Evolutionary conservation across 495 filamentous ascomycete genomes (phyloP), one percentile per base, ranked within the genome.

Genomic region (Tuber microsphaerosporum): DNA sequence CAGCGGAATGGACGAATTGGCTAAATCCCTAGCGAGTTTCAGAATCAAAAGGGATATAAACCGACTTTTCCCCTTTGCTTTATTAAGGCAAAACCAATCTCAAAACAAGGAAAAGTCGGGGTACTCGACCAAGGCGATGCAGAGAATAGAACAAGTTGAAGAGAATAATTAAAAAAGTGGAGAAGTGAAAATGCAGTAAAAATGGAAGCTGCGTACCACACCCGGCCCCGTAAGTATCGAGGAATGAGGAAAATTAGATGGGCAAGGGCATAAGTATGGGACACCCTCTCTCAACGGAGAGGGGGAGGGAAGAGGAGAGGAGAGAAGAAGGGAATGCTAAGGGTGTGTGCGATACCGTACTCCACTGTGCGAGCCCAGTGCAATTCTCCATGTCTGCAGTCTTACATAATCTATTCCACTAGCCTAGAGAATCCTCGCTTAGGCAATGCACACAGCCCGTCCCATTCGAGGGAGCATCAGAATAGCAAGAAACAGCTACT

Each of bases 1-100:
- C 56, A 65, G 56, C 56, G 56, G 56, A 31, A 65, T 65, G 56
- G 56, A 65, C 3, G 56, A 65, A 65, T 65, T 65, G 56, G n/a
- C 56, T 31, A 31, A 65, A 65, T n/a, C 3, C 26, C 56, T 31
- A 31, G n/a, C 14, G 56, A 65, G 56, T 65, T 65, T 65, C 56
- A 31, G n/a, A 65, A 65, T 31, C n/a, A 65, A 31, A 22, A 31
- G 56, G 56, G 48, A 56, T 56, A 56, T 56, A 26, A 31, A 65
- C 4, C 10, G n/a, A 65, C 56, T 31, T 6, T 31, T 10, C 56
- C 56, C 56, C 26, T 65, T 26, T 31, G n/a, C 56, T n/a, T 65
- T 6, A n/a, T 31, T 26, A 43, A 43, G 56, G 17, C 56, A 26
- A 65, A 65, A 65, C 56, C 56, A 16, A 31, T 65, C 31, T 26